phyloP scores from a whole-genome alignment of 208 protist species.

The Trichomonas tenax region DNA sequence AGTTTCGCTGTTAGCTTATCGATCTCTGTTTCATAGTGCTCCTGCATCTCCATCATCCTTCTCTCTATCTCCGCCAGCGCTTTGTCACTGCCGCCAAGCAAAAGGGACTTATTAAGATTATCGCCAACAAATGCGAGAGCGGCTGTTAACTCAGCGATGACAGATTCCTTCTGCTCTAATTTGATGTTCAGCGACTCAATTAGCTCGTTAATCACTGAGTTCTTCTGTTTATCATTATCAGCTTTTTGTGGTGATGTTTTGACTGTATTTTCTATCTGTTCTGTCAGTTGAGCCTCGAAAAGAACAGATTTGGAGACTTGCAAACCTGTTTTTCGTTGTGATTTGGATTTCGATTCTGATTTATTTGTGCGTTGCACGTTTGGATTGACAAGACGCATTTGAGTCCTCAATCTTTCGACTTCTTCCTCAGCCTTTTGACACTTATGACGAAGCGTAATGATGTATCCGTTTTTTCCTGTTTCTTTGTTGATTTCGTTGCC shows the following conservation, averaged over 20 bases:
- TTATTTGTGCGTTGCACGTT: neutral
- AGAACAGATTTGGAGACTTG: neutral
- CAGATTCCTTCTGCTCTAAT: neutral
- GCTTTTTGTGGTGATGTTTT: neutral
- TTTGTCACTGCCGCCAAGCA: neutral
- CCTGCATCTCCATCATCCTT: neutral
- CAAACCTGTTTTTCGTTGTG: neutral
- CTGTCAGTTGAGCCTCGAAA: neutral
- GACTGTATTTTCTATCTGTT: neutral
- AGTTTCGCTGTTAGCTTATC: neutral
- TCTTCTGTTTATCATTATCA: neutral
- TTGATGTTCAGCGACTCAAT: neutral
- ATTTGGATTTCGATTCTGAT: neutral
- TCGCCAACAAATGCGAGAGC: neutral
- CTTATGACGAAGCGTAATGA: neutral
- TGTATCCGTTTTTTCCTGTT: neutral
- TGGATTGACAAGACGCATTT: neutral
- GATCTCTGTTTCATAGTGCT: neutral
- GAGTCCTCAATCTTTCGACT: neutral
- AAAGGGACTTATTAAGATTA: neutral
- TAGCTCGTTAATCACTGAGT: neutral
- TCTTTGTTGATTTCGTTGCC: neutral
- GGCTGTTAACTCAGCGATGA: neutral
- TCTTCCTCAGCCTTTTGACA: neutral
- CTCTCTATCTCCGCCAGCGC: neutral